A percentile compares a stretch with the other conserved stretches of the same genome.
These are phyloP conservation scores for Heliocybe sulcata DNA, from an alignment of 1,284 basidiomycete genomes.

Conservation along the genomic window DNA sequence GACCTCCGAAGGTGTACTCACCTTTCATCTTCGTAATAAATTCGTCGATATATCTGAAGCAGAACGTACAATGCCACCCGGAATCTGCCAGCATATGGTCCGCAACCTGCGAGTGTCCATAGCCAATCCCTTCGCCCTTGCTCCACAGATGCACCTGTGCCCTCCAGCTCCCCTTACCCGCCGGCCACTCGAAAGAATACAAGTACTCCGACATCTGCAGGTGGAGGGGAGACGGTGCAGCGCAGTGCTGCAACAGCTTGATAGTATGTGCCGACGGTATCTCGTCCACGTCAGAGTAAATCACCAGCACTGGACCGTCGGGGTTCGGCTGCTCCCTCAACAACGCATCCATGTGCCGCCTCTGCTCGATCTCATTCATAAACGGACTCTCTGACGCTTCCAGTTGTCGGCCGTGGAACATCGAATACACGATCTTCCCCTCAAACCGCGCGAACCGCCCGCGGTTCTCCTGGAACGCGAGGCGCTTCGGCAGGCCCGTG, in stretches of 20 bases:
- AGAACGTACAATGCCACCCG: constrained; percentile 58
- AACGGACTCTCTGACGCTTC: constrained; percentile 28
- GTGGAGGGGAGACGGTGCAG: constrained; percentile 51
- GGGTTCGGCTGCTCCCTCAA: constrained; percentile 28
- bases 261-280: constrained; percentile 53
- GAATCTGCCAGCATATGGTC: constrained; percentile 53
- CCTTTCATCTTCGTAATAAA: constrained; percentile 53
- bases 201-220: constrained; percentile 59
- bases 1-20: too few relatives aligned
- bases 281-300: constrained; percentile 70
- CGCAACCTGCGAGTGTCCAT: constrained; percentile 49
- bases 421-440: constrained; percentile 47
- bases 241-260: constrained; percentile 47
- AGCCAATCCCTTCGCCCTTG: constrained; percentile 24
- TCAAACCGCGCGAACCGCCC: constrained; percentile 42
- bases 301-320: constrained; percentile 34
- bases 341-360: constrained; percentile 34
- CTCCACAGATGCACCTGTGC: constrained; percentile 46
- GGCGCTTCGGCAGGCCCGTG: constrained; percentile 51
- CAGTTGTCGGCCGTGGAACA: constrained; percentile 13
- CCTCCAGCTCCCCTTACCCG: constrained; percentile 48
- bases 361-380: constrained; percentile 26
- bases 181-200: constrained; percentile 59
- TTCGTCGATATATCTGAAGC: constrained; percentile 55
- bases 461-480: constrained; percentile 40